Evolutionary conservation across 345 rosid species (phyloP), one percentile per base, ranked within the genome.

Genomic region (Camelina laxa): DNA sequence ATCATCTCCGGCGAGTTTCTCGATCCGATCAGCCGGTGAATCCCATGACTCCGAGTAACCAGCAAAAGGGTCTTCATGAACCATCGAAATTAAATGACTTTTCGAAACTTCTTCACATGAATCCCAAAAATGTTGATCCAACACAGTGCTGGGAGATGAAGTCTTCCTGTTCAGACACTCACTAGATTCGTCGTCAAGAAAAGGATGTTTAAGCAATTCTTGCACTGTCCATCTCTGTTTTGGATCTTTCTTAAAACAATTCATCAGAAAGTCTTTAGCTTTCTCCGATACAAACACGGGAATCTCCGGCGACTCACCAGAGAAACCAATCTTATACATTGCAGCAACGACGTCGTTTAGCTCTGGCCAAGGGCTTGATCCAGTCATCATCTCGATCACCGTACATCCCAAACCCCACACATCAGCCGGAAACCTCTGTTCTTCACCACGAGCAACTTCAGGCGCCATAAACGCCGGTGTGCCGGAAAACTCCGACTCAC

Each of bases 381-480:
- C 96, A 1, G 89, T 86, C 14, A 86, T 82, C 96, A 89, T 91
- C 79, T 93, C 97, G 31, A 91, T 73, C 56, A 89, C 63, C 38
- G 88, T 85, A 64, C 98, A 91, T 22, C 98, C 98, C 14, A 89
- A 79, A 6, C 89, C 94, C 98, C 98, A 93, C 35, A 93, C 77
- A 50, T 93, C 98, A 53, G 93, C 93, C 7, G 86, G 82, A 60
- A 81, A 85, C 20, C 88, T 85, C 75, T 93, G 98, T 9, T 84
- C 91, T 69, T 93, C 93, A n/a, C 93, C 89, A 1, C 97, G 85
- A 0, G 91, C 93, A 57, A 87, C 96, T 83, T 93, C 98, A 50
- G 96, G 98, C 3, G 98, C 80, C 97, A 93, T 89, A 63, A 89
- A 93, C 78, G 85, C 86, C 74, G 97, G 98, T 19, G 98, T 91